Conservation (phyloP, 345 rosid genomes). For the Hibiscus tridactylites region DNA sequence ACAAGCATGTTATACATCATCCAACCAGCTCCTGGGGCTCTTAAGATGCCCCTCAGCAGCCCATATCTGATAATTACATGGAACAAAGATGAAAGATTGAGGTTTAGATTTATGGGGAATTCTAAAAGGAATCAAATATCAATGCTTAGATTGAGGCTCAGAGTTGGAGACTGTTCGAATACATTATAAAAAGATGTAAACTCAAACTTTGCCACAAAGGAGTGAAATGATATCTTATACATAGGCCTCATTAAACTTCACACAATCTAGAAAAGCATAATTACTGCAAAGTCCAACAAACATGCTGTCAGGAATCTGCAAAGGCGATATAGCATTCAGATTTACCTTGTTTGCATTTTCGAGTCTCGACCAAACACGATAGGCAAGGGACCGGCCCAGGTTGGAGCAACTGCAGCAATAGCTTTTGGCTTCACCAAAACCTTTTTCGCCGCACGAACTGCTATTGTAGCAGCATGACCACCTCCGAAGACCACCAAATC, state of each 20-base stretch:
- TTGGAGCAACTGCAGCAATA: constrained; percentile 83
- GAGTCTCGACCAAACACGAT: constrained; percentile 89
- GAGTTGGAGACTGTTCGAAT: not conserved
- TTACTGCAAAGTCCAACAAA: not conserved
- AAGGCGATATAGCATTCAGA: not conserved
- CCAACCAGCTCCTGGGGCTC: constrained; percentile 84
- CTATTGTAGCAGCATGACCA: constrained; percentile 78
- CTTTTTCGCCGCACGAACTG: constrained; percentile 61
- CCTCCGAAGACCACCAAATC: constrained; percentile 71
- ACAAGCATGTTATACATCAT: constrained; percentile 91
- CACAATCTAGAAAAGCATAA: not conserved
- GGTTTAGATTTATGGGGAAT: not conserved
- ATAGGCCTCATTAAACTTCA: not conserved
- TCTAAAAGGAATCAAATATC: not conserved
- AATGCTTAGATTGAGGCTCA: not conserved
- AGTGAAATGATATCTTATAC: not conserved
- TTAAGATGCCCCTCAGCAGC: constrained; percentile 66
- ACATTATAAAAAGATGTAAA: not conserved
- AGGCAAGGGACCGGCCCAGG: constrained; percentile 94
- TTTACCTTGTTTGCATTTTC: constrained; percentile 73
- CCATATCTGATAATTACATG: constrained; percentile 47
- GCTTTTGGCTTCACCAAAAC: constrained; percentile 75
- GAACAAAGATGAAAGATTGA: constrained; percentile 4
- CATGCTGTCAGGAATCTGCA: not conserved
- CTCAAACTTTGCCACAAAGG: not conserved